Percentiles rank a stretch among this genome's conserved stretches.
Evolutionary conservation across 2,329 filamentous ascomycete genomes (phyloP).

Genomic region (Microsporum ferrugineum): DNA sequence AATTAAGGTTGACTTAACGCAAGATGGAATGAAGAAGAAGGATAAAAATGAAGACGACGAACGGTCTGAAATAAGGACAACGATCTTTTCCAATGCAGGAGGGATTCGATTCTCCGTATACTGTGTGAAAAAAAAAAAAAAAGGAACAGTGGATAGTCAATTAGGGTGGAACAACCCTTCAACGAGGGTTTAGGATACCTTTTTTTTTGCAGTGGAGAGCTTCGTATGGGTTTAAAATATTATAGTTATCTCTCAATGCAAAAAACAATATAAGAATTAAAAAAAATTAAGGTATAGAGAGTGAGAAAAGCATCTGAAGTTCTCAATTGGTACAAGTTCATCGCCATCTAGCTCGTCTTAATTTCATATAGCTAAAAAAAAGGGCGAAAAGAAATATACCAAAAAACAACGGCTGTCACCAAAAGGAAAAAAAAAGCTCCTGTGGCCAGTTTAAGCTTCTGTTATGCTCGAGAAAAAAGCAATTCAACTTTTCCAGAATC

Average conservation of each 20-base stretch:
- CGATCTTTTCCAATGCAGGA: not conserved
- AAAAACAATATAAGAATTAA: conserved; percentile 2
- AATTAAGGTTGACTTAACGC: not conserved
- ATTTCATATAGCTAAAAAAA: not conserved
- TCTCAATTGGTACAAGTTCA: not conserved
- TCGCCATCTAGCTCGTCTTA: not conserved
- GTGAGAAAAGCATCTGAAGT: not conserved
- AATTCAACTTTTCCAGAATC: not conserved
- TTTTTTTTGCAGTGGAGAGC: conserved; percentile 6
- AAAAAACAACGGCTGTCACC: not conserved
- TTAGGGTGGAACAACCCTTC: not conserved
- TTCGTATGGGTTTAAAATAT: not conserved
- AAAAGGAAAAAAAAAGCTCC: not conserved
- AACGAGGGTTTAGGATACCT: not conserved
- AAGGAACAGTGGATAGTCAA: not conserved
- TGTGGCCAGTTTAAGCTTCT: not conserved
- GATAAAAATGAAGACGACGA: not conserved
- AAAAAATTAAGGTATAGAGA: not conserved
- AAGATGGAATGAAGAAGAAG: not conserved
- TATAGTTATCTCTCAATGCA: not conserved
- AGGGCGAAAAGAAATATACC: not conserved
- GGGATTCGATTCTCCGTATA: not conserved
- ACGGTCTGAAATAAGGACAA: not conserved
- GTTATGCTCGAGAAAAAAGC: not conserved
- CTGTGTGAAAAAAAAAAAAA: not conserved